Evolutionary conservation across 805 yeast species (phyloP).

Genomic region (Kodamaea sagamina): DNA sequence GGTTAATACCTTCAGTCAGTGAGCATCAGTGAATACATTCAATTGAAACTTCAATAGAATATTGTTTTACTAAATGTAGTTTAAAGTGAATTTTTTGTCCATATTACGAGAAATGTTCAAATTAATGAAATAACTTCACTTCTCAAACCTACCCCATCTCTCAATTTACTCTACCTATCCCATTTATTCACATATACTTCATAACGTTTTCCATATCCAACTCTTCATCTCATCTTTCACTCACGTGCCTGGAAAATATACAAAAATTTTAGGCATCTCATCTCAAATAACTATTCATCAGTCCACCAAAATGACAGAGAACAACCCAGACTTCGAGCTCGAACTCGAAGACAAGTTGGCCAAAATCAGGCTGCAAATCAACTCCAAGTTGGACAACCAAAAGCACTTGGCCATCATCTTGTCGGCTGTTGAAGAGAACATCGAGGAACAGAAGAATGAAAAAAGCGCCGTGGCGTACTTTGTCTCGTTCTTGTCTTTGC

Average conservation of each 20-base stretch:
- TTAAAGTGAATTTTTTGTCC: no score
- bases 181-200: not conserved
- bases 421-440: constrained; percentile 87
- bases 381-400: constrained; percentile 84
- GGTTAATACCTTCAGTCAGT: no score
- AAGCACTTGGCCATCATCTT: constrained; percentile 80
- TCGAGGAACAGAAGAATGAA: constrained; percentile 63
- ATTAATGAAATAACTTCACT: no score
- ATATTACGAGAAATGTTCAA: no score
- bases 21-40: no score
- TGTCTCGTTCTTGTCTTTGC: constrained; percentile 75
- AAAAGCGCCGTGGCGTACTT: constrained; percentile 79
- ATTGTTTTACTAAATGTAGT: no score
- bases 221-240: no score
- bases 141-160: no score
- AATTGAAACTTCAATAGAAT: no score
- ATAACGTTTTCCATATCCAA: no score
- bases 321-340: constrained; percentile 43
- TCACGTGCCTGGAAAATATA: constrained; percentile 1
- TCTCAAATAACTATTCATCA: not conserved
- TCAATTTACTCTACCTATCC: no score
- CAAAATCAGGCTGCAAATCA: constrained; percentile 68
- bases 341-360: constrained; percentile 65
- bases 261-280: constrained; percentile 8
- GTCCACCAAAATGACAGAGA: constrained; percentile 26